Conservation (phyloP, 2,329 filamentous ascomycete genomes). For the Hymenoscyphus fructigenus region DNA sequence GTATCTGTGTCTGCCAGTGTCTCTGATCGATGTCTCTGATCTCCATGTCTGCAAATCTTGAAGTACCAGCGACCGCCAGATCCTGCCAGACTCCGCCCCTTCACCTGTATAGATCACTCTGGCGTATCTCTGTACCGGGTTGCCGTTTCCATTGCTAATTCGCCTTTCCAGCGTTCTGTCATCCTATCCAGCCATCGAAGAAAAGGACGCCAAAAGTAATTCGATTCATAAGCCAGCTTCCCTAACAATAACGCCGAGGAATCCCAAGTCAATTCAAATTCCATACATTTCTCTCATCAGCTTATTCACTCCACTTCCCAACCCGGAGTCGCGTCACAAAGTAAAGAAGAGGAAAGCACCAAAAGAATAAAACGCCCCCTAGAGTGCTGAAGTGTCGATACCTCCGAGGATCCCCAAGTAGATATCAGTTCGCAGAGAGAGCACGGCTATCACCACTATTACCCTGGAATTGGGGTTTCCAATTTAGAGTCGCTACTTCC, state of each 20-base stretch:
- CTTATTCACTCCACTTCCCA: not conserved
- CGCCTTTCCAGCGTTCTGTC: not conserved
- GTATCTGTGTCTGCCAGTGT: not conserved
- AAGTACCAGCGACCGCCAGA: not conserved
- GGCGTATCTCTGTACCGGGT: not conserved
- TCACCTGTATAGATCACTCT: not conserved
- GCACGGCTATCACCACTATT: not conserved
- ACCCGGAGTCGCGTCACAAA: not conserved
- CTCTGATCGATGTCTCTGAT: conserved; percentile 3
- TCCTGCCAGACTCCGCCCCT: not conserved
- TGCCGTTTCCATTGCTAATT: conserved; percentile 1
- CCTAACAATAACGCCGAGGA: not conserved
- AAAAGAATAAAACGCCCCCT: not conserved
- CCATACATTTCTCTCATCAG: not conserved
- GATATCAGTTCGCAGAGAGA: not conserved
- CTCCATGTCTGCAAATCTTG: not conserved
- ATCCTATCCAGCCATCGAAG: not conserved
- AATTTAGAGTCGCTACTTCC: not conserved
- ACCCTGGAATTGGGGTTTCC: not conserved
- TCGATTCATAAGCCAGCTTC: not conserved
- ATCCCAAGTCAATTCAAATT: conserved; percentile 2
- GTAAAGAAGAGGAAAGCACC: not conserved
- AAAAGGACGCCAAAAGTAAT: not conserved
- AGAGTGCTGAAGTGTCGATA: not conserved
- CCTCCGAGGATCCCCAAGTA: not conserved